These are phyloP conservation scores for Magnolia kwangsiensis DNA, from an alignment of 164 flowering plant species.

Conservation along the genomic window DNA sequence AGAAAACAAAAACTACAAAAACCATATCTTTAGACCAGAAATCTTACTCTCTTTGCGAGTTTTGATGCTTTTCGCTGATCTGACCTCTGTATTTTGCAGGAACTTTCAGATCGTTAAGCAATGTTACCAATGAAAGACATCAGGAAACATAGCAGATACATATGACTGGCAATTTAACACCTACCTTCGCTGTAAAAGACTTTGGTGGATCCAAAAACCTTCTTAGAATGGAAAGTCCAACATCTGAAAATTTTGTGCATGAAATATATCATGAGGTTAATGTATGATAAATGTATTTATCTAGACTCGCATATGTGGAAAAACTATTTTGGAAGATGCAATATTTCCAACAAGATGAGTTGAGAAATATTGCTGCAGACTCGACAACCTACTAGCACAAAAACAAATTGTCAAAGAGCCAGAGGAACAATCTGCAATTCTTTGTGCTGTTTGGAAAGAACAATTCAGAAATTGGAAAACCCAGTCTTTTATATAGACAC, in stretches of 20 bases:
- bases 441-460: not conserved
- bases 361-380: not conserved
- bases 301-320: not conserved
- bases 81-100: conserved; percentile 59
- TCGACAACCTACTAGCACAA: not conserved
- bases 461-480: not conserved
- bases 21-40: not conserved
- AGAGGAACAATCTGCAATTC: not conserved
- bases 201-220: conserved; percentile 65
- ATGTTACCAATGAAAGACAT: conserved; percentile 5
- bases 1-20: not conserved
- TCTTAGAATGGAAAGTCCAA: conserved; percentile 82
- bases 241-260: conserved; percentile 51
- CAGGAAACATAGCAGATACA: conserved; percentile 7
- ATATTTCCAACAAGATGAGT: not conserved
- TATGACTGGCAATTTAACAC: conserved; percentile 9
- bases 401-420: not conserved
- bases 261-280: not conserved
- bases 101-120: conserved; percentile 33
- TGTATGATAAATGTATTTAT: not conserved
- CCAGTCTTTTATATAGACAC: too few relatives aligned
- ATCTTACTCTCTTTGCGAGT: conserved; percentile 89
- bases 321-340: not conserved
- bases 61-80: conserved; percentile 59
- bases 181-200: conserved; percentile 57